These are phyloP conservation scores for Hortiboletus flavorubellus DNA, from an alignment of 768 basidiomycete genomes.

Conservation along the genomic window DNA sequence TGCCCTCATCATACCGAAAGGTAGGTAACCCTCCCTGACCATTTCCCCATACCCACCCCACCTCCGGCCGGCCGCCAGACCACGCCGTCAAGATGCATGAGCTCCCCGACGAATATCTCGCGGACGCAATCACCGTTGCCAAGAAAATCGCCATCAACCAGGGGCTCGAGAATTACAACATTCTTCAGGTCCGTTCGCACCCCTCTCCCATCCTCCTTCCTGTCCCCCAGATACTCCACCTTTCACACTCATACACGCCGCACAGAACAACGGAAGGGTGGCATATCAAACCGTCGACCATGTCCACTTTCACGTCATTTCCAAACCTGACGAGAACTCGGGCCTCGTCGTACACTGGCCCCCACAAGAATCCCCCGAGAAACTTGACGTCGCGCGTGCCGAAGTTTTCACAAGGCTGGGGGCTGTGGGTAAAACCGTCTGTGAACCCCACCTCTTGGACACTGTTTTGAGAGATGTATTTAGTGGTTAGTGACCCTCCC, in stretches of 20 bases:
- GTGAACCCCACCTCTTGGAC: not conserved
- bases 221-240: too few species aligned
- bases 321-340: constrained; percentile 67
- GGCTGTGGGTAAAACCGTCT: not conserved
- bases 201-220: too few species aligned
- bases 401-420: constrained; percentile 2
- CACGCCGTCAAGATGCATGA: constrained; percentile 86
- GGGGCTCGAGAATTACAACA: constrained; percentile 75
- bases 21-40: constrained; percentile 37
- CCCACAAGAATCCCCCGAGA: constrained; percentile 3
- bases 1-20: constrained; percentile 88
- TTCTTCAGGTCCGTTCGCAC: constrained; percentile 52
- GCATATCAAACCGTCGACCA: constrained; percentile 74
- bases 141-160: constrained; percentile 81
- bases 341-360: constrained; percentile 80
- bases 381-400: constrained; percentile 7
- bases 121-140: constrained; percentile 71
- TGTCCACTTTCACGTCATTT: constrained; percentile 92
- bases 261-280: constrained; percentile 65
- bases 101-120: constrained; percentile 78
- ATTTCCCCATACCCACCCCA: not conserved
- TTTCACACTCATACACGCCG: not conserved
- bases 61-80: constrained; percentile 42
- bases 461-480: not conserved
- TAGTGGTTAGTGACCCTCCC: not conserved